phyloP scores from a whole-genome alignment of 306 rosid genomes.

The Lathyrus sativus region DNA sequence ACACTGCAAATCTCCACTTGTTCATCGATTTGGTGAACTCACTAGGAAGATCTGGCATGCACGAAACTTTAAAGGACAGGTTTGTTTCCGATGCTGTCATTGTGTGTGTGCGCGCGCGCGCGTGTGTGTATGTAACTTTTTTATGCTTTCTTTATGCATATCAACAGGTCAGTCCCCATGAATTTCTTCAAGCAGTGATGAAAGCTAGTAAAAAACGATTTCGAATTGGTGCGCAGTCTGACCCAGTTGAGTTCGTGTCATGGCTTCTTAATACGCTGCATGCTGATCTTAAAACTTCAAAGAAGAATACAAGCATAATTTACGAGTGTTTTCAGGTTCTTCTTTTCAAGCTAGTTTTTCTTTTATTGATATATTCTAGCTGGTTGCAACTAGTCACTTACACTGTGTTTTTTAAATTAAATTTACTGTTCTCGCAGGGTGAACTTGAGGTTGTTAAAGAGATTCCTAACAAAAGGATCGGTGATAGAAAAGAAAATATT shows the following conservation, averaged over 20 bases:
- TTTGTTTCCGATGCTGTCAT: conserved; percentile 42
- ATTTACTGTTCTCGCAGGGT: conserved; percentile 56
- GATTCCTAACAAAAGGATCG: conserved; percentile 56
- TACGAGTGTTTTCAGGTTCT: conserved; percentile 89
- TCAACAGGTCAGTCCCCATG: conserved; percentile 92
- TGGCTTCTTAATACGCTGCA: conserved; percentile 97
- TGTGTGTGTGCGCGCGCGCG: not conserved
- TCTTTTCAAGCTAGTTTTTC: conserved; percentile 25
- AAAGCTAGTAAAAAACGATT: conserved; percentile 92
- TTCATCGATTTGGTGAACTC: conserved; percentile 94
- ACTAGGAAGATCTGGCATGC: conserved; percentile 99
- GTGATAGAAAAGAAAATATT: too few relatives aligned
- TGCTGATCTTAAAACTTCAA: conserved; percentile 72
- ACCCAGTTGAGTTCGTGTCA: conserved; percentile 94
- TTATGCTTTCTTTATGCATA: conserved; percentile 29
- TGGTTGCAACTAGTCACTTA: conserved; percentile 25
- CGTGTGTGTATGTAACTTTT: not conserved
- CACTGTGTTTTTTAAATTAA: conserved; percentile 20
- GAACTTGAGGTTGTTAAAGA: conserved; percentile 95
- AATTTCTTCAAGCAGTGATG: conserved; percentile 97
- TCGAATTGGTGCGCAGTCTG: conserved; percentile 87
- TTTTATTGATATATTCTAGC: conserved; percentile 32
- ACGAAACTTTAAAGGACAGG: conserved; percentile 97
- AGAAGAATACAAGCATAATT: conserved; percentile 82
- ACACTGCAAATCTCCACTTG: conserved; percentile 86